Evolutionary conservation across 768 basidiomycete species (phyloP), one percentile per base, ranked within the genome.

Genomic region (Termitomyces sp.): DNA sequence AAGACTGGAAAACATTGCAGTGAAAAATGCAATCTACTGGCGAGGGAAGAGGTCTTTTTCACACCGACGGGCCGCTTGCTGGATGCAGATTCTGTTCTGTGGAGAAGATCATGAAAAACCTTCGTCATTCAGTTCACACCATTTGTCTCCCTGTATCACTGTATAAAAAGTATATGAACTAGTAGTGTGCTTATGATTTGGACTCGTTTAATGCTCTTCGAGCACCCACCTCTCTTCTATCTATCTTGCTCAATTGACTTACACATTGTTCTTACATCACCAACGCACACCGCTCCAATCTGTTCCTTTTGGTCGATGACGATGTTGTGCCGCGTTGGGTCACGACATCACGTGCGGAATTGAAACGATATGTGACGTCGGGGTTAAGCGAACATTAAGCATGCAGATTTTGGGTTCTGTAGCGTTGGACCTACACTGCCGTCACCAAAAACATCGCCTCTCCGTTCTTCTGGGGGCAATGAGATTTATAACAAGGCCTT

Each of bases 11-110:
- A 69, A 2, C 70, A 74, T 26, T 78, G 72, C 56, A 68, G 75
- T 49, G 70, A 73, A 56, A 88, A 88, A 65, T 57, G 82, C 24
- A 70, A 73, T 33, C 66, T 86, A 36, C 70, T 87, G 9, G 67
- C 64, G n/a, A 62, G 68, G 50, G 86, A 88, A 66, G 84, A 83
- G 0, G 79, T 87, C 2, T 39, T 31, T 7, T 84, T 87, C 56
- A 75, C 76, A 46, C 51, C 64, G 7, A 73, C 73, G 2, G 83
- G 83, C 0, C 73, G 73, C 63, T 65, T 85, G 24, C 31, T 65
- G 10, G 55, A 56, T 48, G 44, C 62, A 34, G 56, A 64, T 12
- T 29, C 58, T 10, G 51, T 42, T 13, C 20, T 72, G n/a, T 75
- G 70, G 72, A 66, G 59, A 50, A 51, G 47, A 28, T 36, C 28